These are phyloP conservation scores for Trichosporon sp. DNA, from an alignment of 1,284 basidiomycete genomes.

Conservation along the genomic window DNA sequence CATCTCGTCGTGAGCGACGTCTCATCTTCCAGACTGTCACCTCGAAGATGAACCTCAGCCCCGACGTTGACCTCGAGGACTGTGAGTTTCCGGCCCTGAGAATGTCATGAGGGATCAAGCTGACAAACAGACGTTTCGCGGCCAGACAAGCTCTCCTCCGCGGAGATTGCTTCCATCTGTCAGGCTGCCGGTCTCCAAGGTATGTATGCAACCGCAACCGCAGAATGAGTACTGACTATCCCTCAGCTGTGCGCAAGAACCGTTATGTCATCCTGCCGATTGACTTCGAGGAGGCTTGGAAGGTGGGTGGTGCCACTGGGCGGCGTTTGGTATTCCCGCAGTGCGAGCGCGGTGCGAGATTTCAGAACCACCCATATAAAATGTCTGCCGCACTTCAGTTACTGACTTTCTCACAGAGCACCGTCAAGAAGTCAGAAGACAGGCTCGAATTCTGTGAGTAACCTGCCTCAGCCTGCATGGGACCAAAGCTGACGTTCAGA, in stretches of 20 bases:
- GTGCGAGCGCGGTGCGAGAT: slow-evolving; percentile 25
- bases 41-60: slow-evolving; percentile 95
- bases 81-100: slow-evolving; percentile 63
- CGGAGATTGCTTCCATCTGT: slow-evolving; percentile 93
- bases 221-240: slow-evolving; percentile 6
- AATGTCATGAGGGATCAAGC: slow-evolving; percentile 11
- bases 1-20: slow-evolving; percentile 91
- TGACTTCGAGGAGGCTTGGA: slow-evolving; percentile 99
- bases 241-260: slow-evolving; percentile 89
- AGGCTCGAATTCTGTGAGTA: slow-evolving; percentile 91
- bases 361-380: slow-evolving; percentile 54
- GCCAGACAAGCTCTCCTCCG: slow-evolving; percentile 92
- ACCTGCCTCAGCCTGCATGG: not conserved
- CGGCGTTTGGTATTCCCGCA: slow-evolving; percentile 29
- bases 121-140: slow-evolving; percentile 79
- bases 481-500: slow-evolving; percentile 35
- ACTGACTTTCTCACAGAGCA: slow-evolving; percentile 64
- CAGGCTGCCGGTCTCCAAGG: slow-evolving; percentile 98
- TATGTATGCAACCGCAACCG: slow-evolving; percentile 45
- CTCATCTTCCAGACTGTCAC: slow-evolving; percentile 99
- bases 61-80: slow-evolving; percentile 98
- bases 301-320: slow-evolving; percentile 62
- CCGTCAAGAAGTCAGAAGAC: slow-evolving; percentile 86
- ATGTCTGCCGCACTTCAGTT: slow-evolving; percentile 8
- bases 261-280: slow-evolving; percentile 94